phyloP scores from a whole-genome alignment of 2,329 filamentous ascomycete species.

The Aureobasidium lini region DNA sequence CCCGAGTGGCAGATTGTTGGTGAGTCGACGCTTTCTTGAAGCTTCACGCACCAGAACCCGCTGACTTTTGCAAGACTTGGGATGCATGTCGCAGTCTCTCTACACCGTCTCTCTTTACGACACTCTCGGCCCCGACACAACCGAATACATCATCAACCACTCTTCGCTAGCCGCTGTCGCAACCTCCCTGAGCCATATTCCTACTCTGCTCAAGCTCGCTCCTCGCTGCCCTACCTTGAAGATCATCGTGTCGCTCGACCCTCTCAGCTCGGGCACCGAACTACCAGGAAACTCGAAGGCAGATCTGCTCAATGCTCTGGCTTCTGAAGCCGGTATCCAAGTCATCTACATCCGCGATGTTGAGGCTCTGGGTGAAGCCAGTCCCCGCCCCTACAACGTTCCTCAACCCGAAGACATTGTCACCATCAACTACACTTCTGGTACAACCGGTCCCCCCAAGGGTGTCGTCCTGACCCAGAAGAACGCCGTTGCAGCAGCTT shows the following conservation, averaged over 20 bases:
- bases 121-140: slow-evolving; percentile 82
- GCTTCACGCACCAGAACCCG: background rate
- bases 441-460: slow-evolving; percentile 76
- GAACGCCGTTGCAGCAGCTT: slow-evolving; percentile 68
- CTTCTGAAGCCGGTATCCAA: slow-evolving; percentile 63
- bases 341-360: slow-evolving; percentile 76
- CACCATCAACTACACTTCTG: slow-evolving; percentile 88
- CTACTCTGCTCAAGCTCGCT: slow-evolving; percentile 70
- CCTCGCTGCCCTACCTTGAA: slow-evolving; percentile 74
- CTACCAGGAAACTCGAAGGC: slow-evolving; percentile 69
- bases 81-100: slow-evolving; percentile 75
- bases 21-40: slow-evolving; percentile 28
- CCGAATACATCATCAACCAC: slow-evolving; percentile 95
- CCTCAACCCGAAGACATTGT: slow-evolving; percentile 68
- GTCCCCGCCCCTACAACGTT: slow-evolving; percentile 61
- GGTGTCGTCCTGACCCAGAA: slow-evolving; percentile 76
- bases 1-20: slow-evolving; percentile 82
- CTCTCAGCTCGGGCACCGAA: slow-evolving; percentile 68
- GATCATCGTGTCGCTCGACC: slow-evolving; percentile 79
- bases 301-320: slow-evolving; percentile 67
- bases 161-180: slow-evolving; percentile 67
- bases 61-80: slow-evolving; percentile 56
- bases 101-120: slow-evolving; percentile 94
- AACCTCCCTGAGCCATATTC: slow-evolving; percentile 72
- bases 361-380: slow-evolving; percentile 68